These are phyloP conservation scores for Artemisia argyi DNA, from an alignment of 129 eudicot genomes.

Conservation along the genomic window DNA sequence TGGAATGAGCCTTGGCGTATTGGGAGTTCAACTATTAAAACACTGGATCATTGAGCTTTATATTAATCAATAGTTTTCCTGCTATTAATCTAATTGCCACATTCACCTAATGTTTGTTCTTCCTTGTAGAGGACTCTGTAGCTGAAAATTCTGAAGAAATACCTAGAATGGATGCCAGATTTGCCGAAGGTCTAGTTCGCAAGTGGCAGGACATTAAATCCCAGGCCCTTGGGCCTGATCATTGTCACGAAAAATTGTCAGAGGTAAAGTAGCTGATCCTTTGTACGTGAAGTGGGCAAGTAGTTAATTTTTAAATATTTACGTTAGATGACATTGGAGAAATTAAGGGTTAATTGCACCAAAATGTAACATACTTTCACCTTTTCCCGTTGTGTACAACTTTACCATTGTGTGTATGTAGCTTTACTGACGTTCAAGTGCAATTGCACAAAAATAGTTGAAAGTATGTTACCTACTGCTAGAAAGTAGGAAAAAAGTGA, in stretches of 20 bases:
- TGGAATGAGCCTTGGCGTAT: background rate
- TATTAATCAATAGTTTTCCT: background rate
- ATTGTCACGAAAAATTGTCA: slow-evolving; percentile 55
- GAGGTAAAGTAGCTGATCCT: slow-evolving; percentile 50
- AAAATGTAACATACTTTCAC: too few relatives aligned
- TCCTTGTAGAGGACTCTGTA: slow-evolving; percentile 45
- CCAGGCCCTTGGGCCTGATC: slow-evolving; percentile 91
- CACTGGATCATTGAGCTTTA: background rate
- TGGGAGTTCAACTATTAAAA: background rate
- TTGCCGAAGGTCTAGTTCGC: slow-evolving; percentile 82
- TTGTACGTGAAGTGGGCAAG: background rate
- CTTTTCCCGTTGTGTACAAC: too few relatives aligned
- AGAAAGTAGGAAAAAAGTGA: too few relatives aligned
- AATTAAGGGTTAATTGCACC: background rate
- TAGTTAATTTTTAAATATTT: background rate
- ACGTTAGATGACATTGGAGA: background rate
- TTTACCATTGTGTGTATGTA: too few relatives aligned
- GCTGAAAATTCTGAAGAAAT: slow-evolving; percentile 55
- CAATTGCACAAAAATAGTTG: too few relatives aligned
- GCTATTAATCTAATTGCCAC: background rate
- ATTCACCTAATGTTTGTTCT: background rate
- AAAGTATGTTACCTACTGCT: too few relatives aligned
- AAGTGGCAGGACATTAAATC: slow-evolving; percentile 92
- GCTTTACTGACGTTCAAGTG: too few relatives aligned
- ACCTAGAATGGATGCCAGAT: slow-evolving; percentile 90